Evolutionary conservation across 2,329 filamentous ascomycete species (phyloP), one percentile per base, ranked within the genome.

Genomic region (Cordyceps javanica): DNA sequence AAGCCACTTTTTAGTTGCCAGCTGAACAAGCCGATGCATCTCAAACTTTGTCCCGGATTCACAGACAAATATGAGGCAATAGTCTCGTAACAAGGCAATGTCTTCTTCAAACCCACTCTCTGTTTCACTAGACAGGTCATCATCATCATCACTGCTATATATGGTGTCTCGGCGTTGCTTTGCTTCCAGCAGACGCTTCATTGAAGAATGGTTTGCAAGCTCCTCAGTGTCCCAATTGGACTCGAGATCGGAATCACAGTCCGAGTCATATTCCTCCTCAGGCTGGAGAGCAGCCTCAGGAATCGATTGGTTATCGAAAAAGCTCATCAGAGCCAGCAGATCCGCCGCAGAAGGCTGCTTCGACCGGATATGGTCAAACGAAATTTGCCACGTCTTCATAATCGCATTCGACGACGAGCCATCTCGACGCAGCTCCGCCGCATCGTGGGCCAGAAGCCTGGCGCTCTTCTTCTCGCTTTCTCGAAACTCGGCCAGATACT

Each of bases 281-380:
- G 54, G 13, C n/a, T 52, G 57, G 41, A 77, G 55, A 19, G 73
- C 57, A 14, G 38, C 60, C 28, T 70, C 67, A 0, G 72, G 71
- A 25, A 79, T 76, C 8, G 68, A 71, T 60, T 77, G 70, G 23
- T 66, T 65, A 52, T 79, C 69, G 60, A 75, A 79, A 58, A 75
- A 73, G 66, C 75, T 76, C 72, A 79, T 73, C 5, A 79, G 66
- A 1, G 73, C 75, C 0, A 80, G 60, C 10, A 79, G 62, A 16
- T 75, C 62, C 3, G 75, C 68, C 9, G 77, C 77, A 5, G 67
- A 67, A 6, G 59, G 65, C 34, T 66, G 59, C 28, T 62, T 58
- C 1, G 61, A 58, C 10, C 65, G 69, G 39, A 79, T 73, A n/a
- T 73, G 59, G 9, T 67, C 62, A 49, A 70, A 66, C 53, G 56